Base-by-base conservation (phyloP, 2,329 filamentous ascomycete genomes). In the Apiospora aurea region DNA sequence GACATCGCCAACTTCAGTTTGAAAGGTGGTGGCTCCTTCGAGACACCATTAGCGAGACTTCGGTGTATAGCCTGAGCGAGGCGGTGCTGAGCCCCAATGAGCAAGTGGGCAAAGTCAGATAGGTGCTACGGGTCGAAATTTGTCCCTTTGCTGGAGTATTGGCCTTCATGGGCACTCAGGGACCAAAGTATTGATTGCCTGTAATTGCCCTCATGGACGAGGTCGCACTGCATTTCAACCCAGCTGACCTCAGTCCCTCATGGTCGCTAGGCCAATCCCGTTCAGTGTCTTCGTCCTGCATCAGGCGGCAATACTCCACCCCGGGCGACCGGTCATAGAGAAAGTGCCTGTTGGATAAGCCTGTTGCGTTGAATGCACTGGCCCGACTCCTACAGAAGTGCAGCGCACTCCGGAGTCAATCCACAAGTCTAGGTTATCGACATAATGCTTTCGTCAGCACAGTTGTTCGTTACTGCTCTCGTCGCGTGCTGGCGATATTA, bases 41-140 rank as follows among this genome's bases (percentile, higher is more conserved):
- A 64, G 57, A n/a, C 57, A 41, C 7, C 8, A 21, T 38, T 21
- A 5, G 57, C 21, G 21, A 64, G 8, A 64, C 41, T 64, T 64
- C 34, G 57, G 34, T 64, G 57, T 64, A 64, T 13, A 41, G 21
- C 29, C 34, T 14, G 34, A 41, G 18, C 21, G 57, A 64, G 34
- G 57, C 57, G n/a, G 57, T 64, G 57, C 57, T 41, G 57, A 41
- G 29, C 18, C 57, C 57, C 18, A 41, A 41, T 34, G 34, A 41
- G 57, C 57, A 64, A 64, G 34, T 64, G 57, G 13, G 57, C 21
- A 64, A 64, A 38, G 10, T 57, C 51, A 14, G 26, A 34, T 57
- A 57, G 51, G 26, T 57, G 51, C 18, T 16, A 57, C 14, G 51
- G 26, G 51, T 26, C 51, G 51, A 57, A 14, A 26, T 18, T 11